Base-by-base conservation (phyloP, 805 yeast species). In the Pichia paraexigua region DNA sequence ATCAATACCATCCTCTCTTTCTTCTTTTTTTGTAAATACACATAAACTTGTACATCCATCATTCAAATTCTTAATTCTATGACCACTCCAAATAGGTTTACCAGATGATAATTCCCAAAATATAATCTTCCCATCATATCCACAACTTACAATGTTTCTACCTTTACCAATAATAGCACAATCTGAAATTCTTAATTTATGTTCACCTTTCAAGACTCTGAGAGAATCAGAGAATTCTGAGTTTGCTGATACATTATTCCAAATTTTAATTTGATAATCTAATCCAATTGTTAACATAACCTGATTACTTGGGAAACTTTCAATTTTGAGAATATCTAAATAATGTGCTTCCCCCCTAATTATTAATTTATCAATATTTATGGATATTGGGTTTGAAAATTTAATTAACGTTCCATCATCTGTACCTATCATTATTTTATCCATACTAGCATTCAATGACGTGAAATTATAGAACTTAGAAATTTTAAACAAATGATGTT, bases 101-200 rank as follows among this genome's bases (percentile, higher is more conserved):
- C 83, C 88, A 1, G 75, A 60, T 0, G 86, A 83, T 62, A 88
- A 78, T 58, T 85, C 92, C 91, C 90, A 86, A 39, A 87, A 60
- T 43, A 68, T 71, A 1, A 83, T 69, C 0, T 77, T 60, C 0
- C 87, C 87, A 62, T 80, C 87, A 5, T 55, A 48, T 8, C 80
- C 74, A 12, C 81, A 68, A 8, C 84, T 75, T 20, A 84, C 55
- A 53, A 87, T 69, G 60, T 86, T 85, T 41, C 92, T 68, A 1
- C 95, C 95, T 18, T 77, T 67, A 0, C 81, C 90, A 20, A 86
- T 67, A 54, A 83, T 58, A 3, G 65, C 72, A 2, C 78, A 53
- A 55, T 72, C 83, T 2, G 79, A 76, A 13, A 83, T 69, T 15
- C 73, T 65, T 3, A 64, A 64, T 25, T 61, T 74, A 54, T 83